phyloP scores from a whole-genome alignment of 805 yeast genomes.

The Komagataella kurtzmanii region DNA sequence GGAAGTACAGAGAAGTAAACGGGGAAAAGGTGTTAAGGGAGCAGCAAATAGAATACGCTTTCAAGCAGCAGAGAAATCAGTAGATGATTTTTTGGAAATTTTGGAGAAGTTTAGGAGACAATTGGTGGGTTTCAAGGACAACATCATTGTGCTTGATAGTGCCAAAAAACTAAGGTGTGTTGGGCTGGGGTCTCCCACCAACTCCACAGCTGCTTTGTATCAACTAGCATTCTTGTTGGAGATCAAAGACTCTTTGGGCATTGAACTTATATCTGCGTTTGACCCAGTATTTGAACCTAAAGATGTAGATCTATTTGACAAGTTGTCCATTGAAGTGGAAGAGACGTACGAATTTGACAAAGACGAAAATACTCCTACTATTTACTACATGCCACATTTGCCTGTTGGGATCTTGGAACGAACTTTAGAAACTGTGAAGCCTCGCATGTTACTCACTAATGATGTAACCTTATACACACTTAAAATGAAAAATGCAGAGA shows the following conservation, averaged over 20 bases:
- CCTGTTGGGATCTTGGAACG: slow-evolving; percentile 17
- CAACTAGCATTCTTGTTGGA: slow-evolving; percentile 14
- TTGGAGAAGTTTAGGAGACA: background rate
- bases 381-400: slow-evolving; percentile 21
- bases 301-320: slow-evolving; percentile 10
- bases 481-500: slow-evolving; percentile 13
- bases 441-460: slow-evolving; percentile 15
- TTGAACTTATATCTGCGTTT: slow-evolving; percentile 11
- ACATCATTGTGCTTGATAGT: background rate
- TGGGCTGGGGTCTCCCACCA: slow-evolving; percentile 2
- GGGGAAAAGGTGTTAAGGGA: background rate
- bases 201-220: slow-evolving; percentile 8
- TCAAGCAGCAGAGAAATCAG: background rate
- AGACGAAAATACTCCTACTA: background rate
- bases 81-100: background rate
- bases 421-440: slow-evolving; percentile 9
- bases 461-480: slow-evolving; percentile 15
- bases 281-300: slow-evolving; percentile 16
- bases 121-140: background rate
- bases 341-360: slow-evolving; percentile 2
- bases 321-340: slow-evolving; percentile 3
- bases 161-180: background rate
- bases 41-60: background rate
- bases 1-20: background rate
- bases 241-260: slow-evolving; percentile 5